Evolutionary conservation across 2,329 filamentous ascomycete genomes (phyloP).

Genomic region (Pseudocercospora musae): DNA sequence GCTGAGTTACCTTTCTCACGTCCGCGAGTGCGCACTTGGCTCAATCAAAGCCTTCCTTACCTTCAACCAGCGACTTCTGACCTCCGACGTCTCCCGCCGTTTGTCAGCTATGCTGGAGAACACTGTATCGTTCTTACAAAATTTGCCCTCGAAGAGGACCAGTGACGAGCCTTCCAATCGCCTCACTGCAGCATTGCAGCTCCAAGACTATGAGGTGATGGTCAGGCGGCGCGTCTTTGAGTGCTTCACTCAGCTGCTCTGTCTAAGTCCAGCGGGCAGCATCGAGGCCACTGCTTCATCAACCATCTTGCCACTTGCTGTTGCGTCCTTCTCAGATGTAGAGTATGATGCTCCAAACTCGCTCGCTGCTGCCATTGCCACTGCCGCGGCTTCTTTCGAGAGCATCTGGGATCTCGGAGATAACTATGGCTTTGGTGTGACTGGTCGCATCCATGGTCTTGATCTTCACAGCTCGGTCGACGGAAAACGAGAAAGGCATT

Average conservation of each 20-base stretch:
- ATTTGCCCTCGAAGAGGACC: conserved; percentile 76
- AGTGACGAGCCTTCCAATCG: conserved; percentile 83
- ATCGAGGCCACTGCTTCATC: conserved; percentile 85
- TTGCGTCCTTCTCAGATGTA: conserved; percentile 89
- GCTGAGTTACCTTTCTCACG: conserved; percentile 88
- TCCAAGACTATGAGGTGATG: conserved; percentile 90
- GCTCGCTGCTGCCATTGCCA: conserved; percentile 86
- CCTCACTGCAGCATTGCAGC: conserved; percentile 77
- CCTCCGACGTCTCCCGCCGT: conserved; percentile 88
- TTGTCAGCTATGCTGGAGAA: conserved; percentile 94
- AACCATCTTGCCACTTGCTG: conserved; percentile 82
- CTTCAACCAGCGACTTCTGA: conserved; percentile 87
- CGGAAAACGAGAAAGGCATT: conserved; percentile 57
- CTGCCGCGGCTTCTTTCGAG: conserved; percentile 84
- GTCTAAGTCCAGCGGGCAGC: conserved; percentile 78
- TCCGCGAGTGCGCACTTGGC: conserved; percentile 88
- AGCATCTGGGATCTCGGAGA: conserved; percentile 93
- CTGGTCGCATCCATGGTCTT: conserved; percentile 76
- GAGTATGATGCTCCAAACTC: conserved; percentile 83
- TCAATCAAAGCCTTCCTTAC: conserved; percentile 89
- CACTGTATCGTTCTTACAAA: conserved; percentile 83
- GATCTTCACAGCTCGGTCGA: conserved; percentile 63
- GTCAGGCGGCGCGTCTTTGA: conserved; percentile 88
- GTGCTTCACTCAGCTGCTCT: conserved; percentile 89
- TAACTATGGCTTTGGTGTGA: conserved; percentile 92